phyloP scores from a whole-genome alignment of 768 basidiomycete genomes.

The Lactifluus subvellereus region DNA sequence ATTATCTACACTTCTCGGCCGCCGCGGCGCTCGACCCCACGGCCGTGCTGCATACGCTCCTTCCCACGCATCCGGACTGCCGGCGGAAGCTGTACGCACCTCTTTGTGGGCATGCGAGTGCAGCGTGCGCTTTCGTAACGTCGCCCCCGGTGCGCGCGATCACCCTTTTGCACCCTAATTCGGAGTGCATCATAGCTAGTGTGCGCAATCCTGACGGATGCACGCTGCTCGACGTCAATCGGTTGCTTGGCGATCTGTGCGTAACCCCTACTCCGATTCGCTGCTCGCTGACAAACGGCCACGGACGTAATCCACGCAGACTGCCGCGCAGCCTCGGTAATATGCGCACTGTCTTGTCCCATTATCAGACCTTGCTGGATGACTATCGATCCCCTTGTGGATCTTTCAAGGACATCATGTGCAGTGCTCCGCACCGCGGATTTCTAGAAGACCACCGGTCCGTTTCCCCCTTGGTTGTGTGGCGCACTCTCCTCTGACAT shows the following conservation, averaged over 20 bases:
- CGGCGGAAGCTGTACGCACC: slow-evolving; percentile 21
- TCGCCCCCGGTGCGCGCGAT: slow-evolving; percentile 22
- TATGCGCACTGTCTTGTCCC: slow-evolving; percentile 22
- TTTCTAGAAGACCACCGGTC: slow-evolving; percentile 24
- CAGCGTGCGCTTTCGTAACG: slow-evolving; percentile 20
- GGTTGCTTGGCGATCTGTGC: slow-evolving; percentile 24
- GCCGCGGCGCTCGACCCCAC: slow-evolving; percentile 18
- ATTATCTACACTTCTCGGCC: slow-evolving; percentile 23
- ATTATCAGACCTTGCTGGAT: slow-evolving; percentile 22
- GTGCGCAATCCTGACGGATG: slow-evolving; percentile 24
- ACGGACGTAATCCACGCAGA: background rate
- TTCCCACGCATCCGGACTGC: slow-evolving; percentile 24
- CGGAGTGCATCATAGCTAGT: slow-evolving; percentile 19
- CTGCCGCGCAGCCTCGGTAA: slow-evolving; percentile 19
- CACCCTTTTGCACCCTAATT: slow-evolving; percentile 17
- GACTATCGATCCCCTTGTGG: slow-evolving; percentile 9
- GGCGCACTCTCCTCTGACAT: background rate
- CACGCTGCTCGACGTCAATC: slow-evolving; percentile 24
- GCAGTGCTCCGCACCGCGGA: slow-evolving; percentile 13
- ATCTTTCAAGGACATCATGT: slow-evolving; percentile 19
- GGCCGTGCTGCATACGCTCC: slow-evolving; percentile 15
- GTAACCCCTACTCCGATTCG: background rate
- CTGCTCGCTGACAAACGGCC: background rate
- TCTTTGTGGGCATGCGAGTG: slow-evolving; percentile 19
- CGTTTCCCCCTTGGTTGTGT: background rate